phyloP scores from a whole-genome alignment of 2,329 filamentous ascomycete genomes.

The Fusarium cicatricum region DNA sequence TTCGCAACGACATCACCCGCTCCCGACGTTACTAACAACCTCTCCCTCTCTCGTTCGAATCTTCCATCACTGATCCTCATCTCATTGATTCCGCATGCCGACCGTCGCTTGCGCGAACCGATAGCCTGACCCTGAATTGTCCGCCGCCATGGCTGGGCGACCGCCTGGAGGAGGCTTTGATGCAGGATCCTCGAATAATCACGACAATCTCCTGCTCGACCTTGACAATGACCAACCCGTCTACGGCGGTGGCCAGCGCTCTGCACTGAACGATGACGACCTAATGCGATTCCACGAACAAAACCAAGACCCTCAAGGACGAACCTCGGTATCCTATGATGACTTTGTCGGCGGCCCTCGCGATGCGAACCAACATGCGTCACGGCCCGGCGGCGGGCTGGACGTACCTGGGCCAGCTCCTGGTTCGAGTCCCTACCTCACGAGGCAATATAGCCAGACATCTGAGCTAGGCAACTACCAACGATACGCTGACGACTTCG shows the following conservation, averaged over 20 bases:
- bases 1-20: slow-evolving; percentile 14
- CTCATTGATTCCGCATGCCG: slow-evolving; percentile 46
- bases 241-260: slow-evolving; percentile 79
- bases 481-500: slow-evolving; percentile 86
- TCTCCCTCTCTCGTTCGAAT: slow-evolving; percentile 1
- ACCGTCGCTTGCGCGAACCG: slow-evolving; percentile 39
- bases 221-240: slow-evolving; percentile 74
- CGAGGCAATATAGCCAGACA: slow-evolving; percentile 72
- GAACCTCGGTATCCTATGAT: slow-evolving; percentile 93
- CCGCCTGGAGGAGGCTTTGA: slow-evolving; percentile 57
- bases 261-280: slow-evolving; percentile 83
- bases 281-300: slow-evolving; percentile 78
- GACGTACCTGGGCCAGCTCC: slow-evolving; percentile 26
- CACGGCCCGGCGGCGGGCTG: slow-evolving; percentile 49
- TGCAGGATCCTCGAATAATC: slow-evolving; percentile 57
- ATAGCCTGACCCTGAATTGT: slow-evolving; percentile 47
- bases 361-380: slow-evolving; percentile 57
- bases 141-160: slow-evolving; percentile 68
- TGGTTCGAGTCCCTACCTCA: slow-evolving; percentile 54
- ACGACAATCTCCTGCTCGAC: slow-evolving; percentile 75
- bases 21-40: slow-evolving; percentile 9
- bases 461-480: slow-evolving; percentile 89
- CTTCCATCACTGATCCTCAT: slow-evolving; percentile 11
- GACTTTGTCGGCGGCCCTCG: slow-evolving; percentile 82
- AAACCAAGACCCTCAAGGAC: slow-evolving; percentile 69